Base-by-base conservation (phyloP, 2,329 filamentous ascomycete genomes). In the Alternaria panax region DNA sequence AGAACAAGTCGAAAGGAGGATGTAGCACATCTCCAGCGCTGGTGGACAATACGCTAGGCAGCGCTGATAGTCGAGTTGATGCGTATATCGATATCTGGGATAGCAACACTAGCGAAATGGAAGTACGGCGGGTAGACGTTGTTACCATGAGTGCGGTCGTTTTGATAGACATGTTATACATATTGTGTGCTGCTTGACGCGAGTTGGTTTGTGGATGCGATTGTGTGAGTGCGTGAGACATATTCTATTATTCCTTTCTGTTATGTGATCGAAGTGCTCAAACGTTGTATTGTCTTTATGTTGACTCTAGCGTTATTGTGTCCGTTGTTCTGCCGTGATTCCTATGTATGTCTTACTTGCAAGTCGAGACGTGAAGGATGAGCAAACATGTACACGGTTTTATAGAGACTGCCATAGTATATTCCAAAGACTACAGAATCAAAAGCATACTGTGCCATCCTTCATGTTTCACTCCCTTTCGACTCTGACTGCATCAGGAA, bases 21-120 rank as follows among this genome's bases (percentile, higher is more conserved):
- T 67, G 65, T 70, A 64, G 61, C 72, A 75, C 71, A 75, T 74
- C 0, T 56, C 34, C 24, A 42, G 28, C 4, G 27, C 34, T 16
- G 18, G 25, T 38, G n/a, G 14, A 24, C 41, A 25, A 16, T 14
- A 7, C 22, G 38, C 12, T 7, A 12, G 8, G 1, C 36, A 22
- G 36, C 1, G 36, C 22, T 22, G 18, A 20, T 38, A 38, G 34
- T 38, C 38, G 18, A 18, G 38, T 40, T 7, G 38, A 8, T 40
- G 11, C 38, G 38, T 40, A 40, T 30, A 27, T 22, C 2, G 27
- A 9, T 22, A 24, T 47, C 5, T 18, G 12, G 20, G 12, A 7
- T n/a, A 47, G 36, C 4, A 18, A 40, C 4, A 2, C 36, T 20
- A 7, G 36, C 36, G n/a, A 38, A 20, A 2, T 20, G 9, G n/a